Percentiles rank a stretch among this genome's conserved stretches.
Conservation (phyloP, 306 rosid genomes). For the Begonia peltatifolia region DNA sequence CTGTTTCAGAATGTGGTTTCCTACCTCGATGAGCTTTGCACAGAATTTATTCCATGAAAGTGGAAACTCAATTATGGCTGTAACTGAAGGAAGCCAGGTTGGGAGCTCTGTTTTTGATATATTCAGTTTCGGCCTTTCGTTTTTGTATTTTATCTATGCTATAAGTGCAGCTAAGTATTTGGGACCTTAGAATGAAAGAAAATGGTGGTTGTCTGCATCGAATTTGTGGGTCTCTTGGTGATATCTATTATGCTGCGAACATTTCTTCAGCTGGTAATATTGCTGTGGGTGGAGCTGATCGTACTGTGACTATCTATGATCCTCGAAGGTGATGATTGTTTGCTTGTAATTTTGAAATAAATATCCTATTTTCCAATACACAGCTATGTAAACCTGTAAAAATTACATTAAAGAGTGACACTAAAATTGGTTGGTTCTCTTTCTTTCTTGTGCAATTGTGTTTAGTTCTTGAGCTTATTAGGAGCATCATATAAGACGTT, state of each 20-base stretch:
- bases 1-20: slow-evolving; percentile 55
- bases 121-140: slow-evolving; percentile 2
- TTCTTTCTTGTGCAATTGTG: no score
- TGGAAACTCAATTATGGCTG: slow-evolving; percentile 47
- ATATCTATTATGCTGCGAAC: slow-evolving; percentile 54
- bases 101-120: slow-evolving; percentile 12
- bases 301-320: slow-evolving; percentile 77
- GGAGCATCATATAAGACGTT: no score
- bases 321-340: slow-evolving; percentile 64
- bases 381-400: no score
- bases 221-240: slow-evolving; percentile 63
- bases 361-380: no score
- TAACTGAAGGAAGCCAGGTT: slow-evolving; percentile 91
- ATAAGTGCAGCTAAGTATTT: slow-evolving; percentile 43
- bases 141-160: slow-evolving; percentile 12
- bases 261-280: slow-evolving; percentile 59
- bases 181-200: slow-evolving; percentile 92
- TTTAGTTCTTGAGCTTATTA: no score
- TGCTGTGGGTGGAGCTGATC: slow-evolving; percentile 85
- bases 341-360: not conserved
- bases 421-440: no score
- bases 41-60: slow-evolving; percentile 35
- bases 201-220: slow-evolving; percentile 81
- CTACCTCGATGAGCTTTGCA: slow-evolving; percentile 52
- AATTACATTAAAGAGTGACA: no score